Conservation (phyloP, 2,329 filamentous ascomycete genomes). For the Penicillium italicum region DNA sequence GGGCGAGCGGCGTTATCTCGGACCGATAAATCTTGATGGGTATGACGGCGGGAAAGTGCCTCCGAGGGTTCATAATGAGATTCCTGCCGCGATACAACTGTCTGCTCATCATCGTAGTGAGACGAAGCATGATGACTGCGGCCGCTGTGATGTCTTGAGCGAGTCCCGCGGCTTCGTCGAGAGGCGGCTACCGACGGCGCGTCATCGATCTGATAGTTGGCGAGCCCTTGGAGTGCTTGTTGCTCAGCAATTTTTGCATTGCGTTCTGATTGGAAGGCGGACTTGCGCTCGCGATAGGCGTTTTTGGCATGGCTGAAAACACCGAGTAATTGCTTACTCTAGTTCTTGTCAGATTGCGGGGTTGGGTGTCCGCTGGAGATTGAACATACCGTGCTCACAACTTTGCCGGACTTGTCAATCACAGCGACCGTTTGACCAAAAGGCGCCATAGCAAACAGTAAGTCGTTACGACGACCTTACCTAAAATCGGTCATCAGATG, state of each 20-base stretch:
- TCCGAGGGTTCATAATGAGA: conserved; percentile 21
- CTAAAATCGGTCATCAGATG: conserved; percentile 17
- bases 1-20: conserved; percentile 24
- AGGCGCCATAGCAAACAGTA: conserved; percentile 27
- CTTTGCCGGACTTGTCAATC: conserved; percentile 86
- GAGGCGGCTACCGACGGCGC: conserved; percentile 44
- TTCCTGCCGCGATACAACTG: conserved; percentile 18
- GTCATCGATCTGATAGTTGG: conserved; percentile 50
- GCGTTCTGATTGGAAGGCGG: conserved; percentile 69
- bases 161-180: conserved; percentile 37
- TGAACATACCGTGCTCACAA: conserved; percentile 73
- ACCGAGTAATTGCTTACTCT: conserved; percentile 86
- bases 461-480: conserved; percentile 14
- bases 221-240: conserved; percentile 57
- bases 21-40: conserved; percentile 33
- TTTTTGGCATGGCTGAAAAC: conserved; percentile 90
- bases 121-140: conserved; percentile 26
- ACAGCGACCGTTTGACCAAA: conserved; percentile 74
- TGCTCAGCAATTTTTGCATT: conserved; percentile 57
- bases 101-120: conserved; percentile 32
- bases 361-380: conserved; percentile 1
- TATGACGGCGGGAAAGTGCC: conserved; percentile 38
- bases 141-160: conserved; percentile 30
- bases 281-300: conserved; percentile 83
- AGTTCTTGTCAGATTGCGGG: conserved; percentile 21